Evolutionary conservation across 2,329 filamentous ascomycete genomes (phyloP), one percentile per base, ranked within the genome.

Genomic region (Blastomyces emzantsi): DNA sequence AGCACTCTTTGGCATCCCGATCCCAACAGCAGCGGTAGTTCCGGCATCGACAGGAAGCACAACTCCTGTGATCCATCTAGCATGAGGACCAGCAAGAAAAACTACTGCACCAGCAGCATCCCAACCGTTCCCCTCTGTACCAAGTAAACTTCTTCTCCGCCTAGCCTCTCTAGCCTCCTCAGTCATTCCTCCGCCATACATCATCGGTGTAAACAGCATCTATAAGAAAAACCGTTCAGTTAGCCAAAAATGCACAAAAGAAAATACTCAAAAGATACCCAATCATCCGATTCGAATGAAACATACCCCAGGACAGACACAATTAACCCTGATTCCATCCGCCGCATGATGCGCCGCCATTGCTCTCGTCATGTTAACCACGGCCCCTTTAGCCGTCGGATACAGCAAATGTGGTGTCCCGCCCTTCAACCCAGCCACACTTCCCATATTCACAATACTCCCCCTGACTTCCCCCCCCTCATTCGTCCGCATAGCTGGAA

Each of bases 381-480:
- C 75, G 0, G 81, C 81, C 0, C 81, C 81, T 69, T 84, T 83
- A 36, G 74, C 77, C 11, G 81, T 83, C 3, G 81, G 82, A 71
- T 83, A 83, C 3, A 83, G 70, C 36, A 83, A 67, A 73, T 81
- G 77, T 2, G 80, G 81, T n/a, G 80, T 83, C 0, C 82, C 81
- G 2, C 81, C 81, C 60, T 77, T 77, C n/a, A 81, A 69, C 0
- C 85, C 85, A 0, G 85, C 84, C 1, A 88, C 85, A 57, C 79
- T 83, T 1, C 82, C 82, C 78, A 88, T 84, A 69, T 88, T 88
- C 67, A 87, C 77, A 64, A 87, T 83, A 51, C 73, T 78, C 7
- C 83, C 83, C 62, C 77, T 76, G 62, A 74, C 69, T 45, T 80
- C 77, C 0, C 76, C 76, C 0, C 76, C 76, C 7, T 79, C 74